Conservation (phyloP, 805 yeast genomes). For the Starmerella asiatica region DNA sequence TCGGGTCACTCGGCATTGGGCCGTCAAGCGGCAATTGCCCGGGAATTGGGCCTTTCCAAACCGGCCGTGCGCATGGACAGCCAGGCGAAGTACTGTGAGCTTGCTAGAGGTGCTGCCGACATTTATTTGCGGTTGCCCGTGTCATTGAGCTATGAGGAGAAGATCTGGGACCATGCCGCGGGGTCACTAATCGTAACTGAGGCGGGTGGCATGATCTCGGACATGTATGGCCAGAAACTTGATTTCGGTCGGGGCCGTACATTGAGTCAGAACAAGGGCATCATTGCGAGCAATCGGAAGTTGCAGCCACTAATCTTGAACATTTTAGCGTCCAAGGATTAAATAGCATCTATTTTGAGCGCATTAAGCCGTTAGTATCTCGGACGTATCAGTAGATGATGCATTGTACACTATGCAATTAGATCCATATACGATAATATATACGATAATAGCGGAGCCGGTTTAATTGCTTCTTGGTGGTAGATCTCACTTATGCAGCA, state of each 20-base stretch:
- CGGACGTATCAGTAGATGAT: neutral
- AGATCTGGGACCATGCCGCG: constrained; percentile 98
- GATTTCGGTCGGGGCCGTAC: constrained; percentile 80
- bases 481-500: too few species aligned
- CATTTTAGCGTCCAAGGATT: constrained; percentile 6
- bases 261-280: constrained; percentile 64
- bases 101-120: constrained; percentile 86
- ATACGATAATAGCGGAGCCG: too few species aligned
- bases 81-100: constrained; percentile 88
- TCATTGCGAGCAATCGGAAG: constrained; percentile 47
- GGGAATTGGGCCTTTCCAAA: constrained; percentile 42
- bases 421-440: too few species aligned
- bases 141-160: constrained; percentile 63
- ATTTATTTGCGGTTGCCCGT: constrained; percentile 81
- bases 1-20: constrained; percentile 88
- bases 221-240: constrained; percentile 57
- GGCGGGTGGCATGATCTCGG: constrained; percentile 85
- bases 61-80: constrained; percentile 71
- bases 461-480: too few species aligned
- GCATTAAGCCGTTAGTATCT: neutral
- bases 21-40: constrained; percentile 65
- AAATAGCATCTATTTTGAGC: too few species aligned
- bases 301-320: constrained; percentile 13
- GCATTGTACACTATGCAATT: neutral
- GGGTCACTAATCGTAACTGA: constrained; percentile 78